phyloP scores from a whole-genome alignment of 1,284 basidiomycete species.

The Volvariella surrecta region DNA sequence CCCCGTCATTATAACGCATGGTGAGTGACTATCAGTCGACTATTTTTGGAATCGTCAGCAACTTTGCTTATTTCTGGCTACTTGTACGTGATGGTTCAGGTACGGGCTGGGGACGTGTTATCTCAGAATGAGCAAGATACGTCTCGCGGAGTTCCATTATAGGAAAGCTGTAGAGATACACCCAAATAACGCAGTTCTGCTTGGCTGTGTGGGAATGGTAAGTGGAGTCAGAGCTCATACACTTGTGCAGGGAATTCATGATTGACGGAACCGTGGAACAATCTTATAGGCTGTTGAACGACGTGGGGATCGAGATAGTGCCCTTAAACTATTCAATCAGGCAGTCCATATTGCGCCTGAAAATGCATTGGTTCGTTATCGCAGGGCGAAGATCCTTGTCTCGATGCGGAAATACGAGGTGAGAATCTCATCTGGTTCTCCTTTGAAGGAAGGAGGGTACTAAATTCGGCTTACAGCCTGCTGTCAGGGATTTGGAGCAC shows the following conservation, averaged over 20 bases:
- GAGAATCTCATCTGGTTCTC: constrained; percentile 25
- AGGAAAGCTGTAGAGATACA: constrained; percentile 85
- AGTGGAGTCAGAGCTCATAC: constrained; percentile 31
- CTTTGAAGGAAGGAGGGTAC: constrained; percentile 6
- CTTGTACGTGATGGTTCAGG: constrained; percentile 41
- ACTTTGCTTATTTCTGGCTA: constrained; percentile 19
- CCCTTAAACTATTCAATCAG: constrained; percentile 71
- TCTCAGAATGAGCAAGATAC: constrained; percentile 82
- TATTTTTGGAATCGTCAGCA: constrained; percentile 9
- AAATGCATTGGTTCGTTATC: constrained; percentile 86
- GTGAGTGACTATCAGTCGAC: constrained; percentile 35
- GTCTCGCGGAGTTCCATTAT: constrained; percentile 92
- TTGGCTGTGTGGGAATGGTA: constrained; percentile 89
- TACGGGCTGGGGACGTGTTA: constrained; percentile 96
- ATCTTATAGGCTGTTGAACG: constrained; percentile 71
- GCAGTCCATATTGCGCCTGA: constrained; percentile 72
- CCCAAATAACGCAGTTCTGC: constrained; percentile 81
- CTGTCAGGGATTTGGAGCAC: constrained; percentile 71
- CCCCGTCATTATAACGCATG: constrained; percentile 92
- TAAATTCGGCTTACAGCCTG: constrained; percentile 44
- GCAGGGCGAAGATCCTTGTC: constrained; percentile 82
- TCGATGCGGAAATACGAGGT: constrained; percentile 76
- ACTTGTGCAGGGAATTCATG: constrained; percentile 15
- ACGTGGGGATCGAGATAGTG: constrained; percentile 63
- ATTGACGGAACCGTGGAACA: constrained; percentile 16